These are phyloP conservation scores for Ophiocordyceps camponoti-floridani DNA, from an alignment of 2,329 filamentous ascomycete species.

Conservation along the genomic window DNA sequence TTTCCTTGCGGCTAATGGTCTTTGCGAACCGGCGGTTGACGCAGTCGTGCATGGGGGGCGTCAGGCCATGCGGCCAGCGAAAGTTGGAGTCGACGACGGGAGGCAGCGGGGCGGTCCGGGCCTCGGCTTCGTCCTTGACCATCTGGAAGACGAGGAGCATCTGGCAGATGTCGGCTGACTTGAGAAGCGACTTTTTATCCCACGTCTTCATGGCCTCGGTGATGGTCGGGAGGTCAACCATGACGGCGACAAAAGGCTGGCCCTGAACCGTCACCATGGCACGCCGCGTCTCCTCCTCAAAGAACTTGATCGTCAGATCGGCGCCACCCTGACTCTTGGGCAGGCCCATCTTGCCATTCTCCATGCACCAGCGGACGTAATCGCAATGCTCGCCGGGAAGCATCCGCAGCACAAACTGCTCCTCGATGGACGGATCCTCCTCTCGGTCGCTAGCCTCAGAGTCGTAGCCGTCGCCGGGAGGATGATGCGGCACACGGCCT, in stretches of 20 bases:
- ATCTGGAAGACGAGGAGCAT: conserved; percentile 66
- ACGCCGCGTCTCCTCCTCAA: conserved; percentile 56
- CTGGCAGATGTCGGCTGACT: conserved; percentile 74
- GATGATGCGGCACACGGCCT: conserved; percentile 49
- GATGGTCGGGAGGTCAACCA: conserved; percentile 75
- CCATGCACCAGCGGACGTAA: conserved; percentile 58
- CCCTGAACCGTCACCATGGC: conserved; percentile 53
- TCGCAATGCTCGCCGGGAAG: conserved; percentile 71
- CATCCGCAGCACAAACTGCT: conserved; percentile 83
- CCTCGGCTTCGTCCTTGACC: conserved; percentile 49
- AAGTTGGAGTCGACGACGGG: conserved; percentile 49
- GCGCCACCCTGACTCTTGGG: conserved; percentile 46
- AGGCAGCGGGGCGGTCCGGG: conserved; percentile 49
- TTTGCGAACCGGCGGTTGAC: conserved; percentile 70
- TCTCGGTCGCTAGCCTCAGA: conserved; percentile 89
- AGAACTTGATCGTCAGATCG: conserved; percentile 65
- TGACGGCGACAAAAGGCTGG: conserved; percentile 54
- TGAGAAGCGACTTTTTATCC: conserved; percentile 77
- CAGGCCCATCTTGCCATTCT: conserved; percentile 59
- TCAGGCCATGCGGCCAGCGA: conserved; percentile 72
- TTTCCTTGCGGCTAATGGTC: conserved; percentile 64
- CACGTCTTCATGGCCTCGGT: conserved; percentile 87
- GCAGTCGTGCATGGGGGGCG: conserved; percentile 75
- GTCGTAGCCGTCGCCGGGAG: conserved; percentile 80
- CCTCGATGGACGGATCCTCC: conserved; percentile 71